Base-by-base conservation (phyloP, 2,329 filamentous ascomycete species). In the Aspergillus spinulosporus region DNA sequence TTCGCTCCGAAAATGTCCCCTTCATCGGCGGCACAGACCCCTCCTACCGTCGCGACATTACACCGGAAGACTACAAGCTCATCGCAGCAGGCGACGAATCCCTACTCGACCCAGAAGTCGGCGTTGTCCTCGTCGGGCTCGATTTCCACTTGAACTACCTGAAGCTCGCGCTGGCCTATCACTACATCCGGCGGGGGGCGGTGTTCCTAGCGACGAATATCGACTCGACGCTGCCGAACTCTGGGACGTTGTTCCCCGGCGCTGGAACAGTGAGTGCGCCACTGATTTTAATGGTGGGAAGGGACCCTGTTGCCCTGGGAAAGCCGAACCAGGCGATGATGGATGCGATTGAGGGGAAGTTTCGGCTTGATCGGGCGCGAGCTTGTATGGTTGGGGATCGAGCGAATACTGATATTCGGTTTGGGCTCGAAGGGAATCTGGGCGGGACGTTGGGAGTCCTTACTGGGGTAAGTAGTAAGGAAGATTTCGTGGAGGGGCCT, bases 241-340 rank as follows among this genome's bases (percentile, higher is more conserved):
- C 87, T 59, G 85, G 89, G 57, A 84, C 87, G 42, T 84, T 99
- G 62, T 97, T 99, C 75, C 92, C 94, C 1, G 94, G 94, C 5
- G 94, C 94, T 0, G 94, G 94, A 1, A 88, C 90, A 1, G 87
- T 90, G 61, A 87, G 88, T 49, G 85, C 90, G 28, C 90, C 92
- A 1, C 76, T 99, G 58, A 80, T 88, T 52, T 88, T 88, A 71
- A 90, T 90, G 80, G 80, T 83, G 3, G 77, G 82, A 2, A 76
- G 84, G 70, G 81, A 88, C 66, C 93, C 94, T 0, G 75, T 91
- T 32, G 86, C 90, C 3, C 78, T 97, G 40, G 94, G 94, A 0
- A 99, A 99, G 78, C 94, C 94, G 2, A 96, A 91, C 72, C 92
- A 96, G 78, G 93, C 93, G 3, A 99, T 99, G 94, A 96, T 99